Base-by-base conservation (phyloP, 768 basidiomycete species). In the Pulveroboletus sp. region DNA sequence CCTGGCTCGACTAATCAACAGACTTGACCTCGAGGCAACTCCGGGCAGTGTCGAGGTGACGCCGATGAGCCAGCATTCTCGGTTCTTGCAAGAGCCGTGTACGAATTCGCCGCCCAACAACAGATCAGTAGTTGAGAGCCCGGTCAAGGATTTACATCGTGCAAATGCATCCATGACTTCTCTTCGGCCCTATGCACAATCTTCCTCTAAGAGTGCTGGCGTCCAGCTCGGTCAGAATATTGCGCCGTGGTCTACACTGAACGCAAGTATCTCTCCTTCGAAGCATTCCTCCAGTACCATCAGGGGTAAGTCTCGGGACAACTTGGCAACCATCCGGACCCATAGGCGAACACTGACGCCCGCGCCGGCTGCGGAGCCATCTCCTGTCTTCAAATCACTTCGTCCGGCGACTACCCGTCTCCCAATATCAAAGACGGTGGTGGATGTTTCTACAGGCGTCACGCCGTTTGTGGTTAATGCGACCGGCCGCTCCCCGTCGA, bases 11-110 rank as follows among this genome's bases (percentile, higher is more conserved):
- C 71, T 92, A 4, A 87, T 92, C 64, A 86, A 83, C 54, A 77
- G 78, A n/a, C 74, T 92, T n/a, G 86, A 90, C 56, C 72, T 92
- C 4, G 81, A 89, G 61, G 86, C 86, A 5, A 91, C 89, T 0
- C 89, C 88, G 0, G 72, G 73, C 3, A 79, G 76, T 2, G 73
- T 76, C 1, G 76, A 79, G 31, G 51, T 69, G 45, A 74, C 78
- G 2, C 78, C 80, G 3, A 66, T 75, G 21, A 66, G 62, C 42
- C 51, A 57, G 18, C 50, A 58, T 28, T 61, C 62, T 13, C 54
- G 55, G 21, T 60, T 57, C 60, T 53, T 47, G 17, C 45, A 26
- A 18, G 57, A 47, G 11, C 48, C 56, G 26, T 35, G 51, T 3
- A 48, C 57, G 3, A 62, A 69, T 68, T 39, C 71, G 70, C 37